Evolutionary conservation across 345 rosid species (phyloP).

Genomic region (Brassica carinata): DNA sequence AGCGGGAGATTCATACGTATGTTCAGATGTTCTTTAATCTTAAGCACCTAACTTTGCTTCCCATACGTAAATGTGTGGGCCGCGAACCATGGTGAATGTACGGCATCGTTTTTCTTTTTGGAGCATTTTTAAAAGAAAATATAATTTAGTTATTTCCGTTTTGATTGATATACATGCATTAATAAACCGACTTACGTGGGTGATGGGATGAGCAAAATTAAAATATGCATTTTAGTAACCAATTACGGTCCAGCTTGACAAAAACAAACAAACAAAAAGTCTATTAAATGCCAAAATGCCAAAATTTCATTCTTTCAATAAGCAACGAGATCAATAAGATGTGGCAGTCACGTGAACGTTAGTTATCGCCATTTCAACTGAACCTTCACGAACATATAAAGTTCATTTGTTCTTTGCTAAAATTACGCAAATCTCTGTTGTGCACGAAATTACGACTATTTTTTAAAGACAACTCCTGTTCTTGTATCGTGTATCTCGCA

Average conservation of each 20-base stretch:
- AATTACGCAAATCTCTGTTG: conserved; percentile 28
- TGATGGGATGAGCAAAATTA: conserved; percentile 14
- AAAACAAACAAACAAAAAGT: conserved; percentile 11
- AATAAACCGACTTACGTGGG: conserved; percentile 11
- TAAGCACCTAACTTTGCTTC: conserved; percentile 27
- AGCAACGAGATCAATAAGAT: conserved; percentile 23
- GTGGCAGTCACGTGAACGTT: conserved; percentile 41
- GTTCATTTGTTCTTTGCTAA: conserved; percentile 22
- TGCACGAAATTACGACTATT: conserved; percentile 30
- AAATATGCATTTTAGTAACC: not conserved
- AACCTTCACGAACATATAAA: conserved; percentile 28
- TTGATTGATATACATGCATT: not conserved
- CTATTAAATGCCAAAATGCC: not conserved
- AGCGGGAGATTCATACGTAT: conserved; percentile 1
- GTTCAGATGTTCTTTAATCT: not conserved
- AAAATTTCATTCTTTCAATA: not conserved
- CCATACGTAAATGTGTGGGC: conserved; percentile 23
- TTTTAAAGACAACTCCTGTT: not conserved
- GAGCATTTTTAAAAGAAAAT: not conserved
- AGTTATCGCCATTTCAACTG: conserved; percentile 23
- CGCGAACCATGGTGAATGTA: not conserved
- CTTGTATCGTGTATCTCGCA: not conserved
- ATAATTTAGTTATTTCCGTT: not conserved
- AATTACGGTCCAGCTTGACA: conserved; percentile 13
- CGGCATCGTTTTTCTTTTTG: not conserved